Conservation (phyloP, 805 yeast genomes). For the Yarrowia alimentaria region DNA sequence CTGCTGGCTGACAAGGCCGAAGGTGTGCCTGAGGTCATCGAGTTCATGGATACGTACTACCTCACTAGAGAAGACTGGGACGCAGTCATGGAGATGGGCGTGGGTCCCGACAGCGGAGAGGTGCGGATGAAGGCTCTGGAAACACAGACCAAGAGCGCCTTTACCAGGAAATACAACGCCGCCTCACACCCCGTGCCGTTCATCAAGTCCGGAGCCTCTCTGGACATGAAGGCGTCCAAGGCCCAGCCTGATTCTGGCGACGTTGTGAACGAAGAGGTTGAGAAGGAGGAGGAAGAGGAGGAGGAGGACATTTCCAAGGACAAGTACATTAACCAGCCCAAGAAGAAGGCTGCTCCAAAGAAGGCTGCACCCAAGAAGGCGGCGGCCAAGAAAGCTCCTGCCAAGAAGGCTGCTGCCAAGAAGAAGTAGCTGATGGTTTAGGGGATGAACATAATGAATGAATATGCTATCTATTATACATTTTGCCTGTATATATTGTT, state of each 20-base stretch:
- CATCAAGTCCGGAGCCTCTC: conserved; percentile 47
- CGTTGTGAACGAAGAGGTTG: conserved; percentile 49
- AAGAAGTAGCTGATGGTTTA: conserved; percentile 12
- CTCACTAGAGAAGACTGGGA: conserved; percentile 93
- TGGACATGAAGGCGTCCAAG: conserved; percentile 24
- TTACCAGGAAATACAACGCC: conserved; percentile 81
- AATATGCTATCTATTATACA: no score
- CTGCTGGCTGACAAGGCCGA: conserved; percentile 54
- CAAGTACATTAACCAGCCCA: conserved; percentile 56
- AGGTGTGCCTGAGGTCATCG: conserved; percentile 65
- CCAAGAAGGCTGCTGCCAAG: conserved; percentile 32
- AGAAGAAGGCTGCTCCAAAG: conserved; percentile 38
- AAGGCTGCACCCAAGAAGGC: conserved; percentile 32
- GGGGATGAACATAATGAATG: no score
- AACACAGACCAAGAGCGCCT: conserved; percentile 75
- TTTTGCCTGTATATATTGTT: no score
- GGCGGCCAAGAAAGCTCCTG: conserved; percentile 29
- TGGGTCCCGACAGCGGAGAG: conserved; percentile 53
- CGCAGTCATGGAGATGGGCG: conserved; percentile 73
- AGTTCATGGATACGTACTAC: conserved; percentile 79
- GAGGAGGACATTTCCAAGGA: conserved; percentile 58
- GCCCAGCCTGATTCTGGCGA: conserved; percentile 64
- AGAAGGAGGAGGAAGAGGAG: conserved; percentile 42
- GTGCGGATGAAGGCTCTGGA: conserved; percentile 61
- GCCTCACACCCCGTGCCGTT: conserved; percentile 81